These are phyloP conservation scores for Trichoderma pleuroti DNA, from an alignment of 2,329 filamentous ascomycete species.

Conservation along the genomic window DNA sequence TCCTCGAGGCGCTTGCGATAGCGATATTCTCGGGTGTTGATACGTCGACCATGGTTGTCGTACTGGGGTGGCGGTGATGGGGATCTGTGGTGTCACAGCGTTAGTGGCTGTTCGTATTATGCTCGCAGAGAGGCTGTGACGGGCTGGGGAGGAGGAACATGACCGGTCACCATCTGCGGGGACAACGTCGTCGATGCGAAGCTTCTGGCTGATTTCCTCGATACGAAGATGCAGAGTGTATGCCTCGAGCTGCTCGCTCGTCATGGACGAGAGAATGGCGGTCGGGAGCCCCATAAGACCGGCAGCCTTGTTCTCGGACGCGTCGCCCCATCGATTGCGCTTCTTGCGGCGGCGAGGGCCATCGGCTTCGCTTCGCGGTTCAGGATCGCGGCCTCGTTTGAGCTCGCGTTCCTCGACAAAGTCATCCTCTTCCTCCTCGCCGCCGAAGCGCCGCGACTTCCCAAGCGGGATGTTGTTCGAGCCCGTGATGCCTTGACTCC, in stretches of 20 bases:
- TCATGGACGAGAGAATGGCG: constrained; percentile 96
- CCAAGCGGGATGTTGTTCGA: constrained; percentile 98
- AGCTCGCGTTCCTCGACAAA: constrained; percentile 43
- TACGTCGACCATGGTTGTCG: constrained; percentile 98
- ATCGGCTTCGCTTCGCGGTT: constrained; percentile 66
- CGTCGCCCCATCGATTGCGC: constrained; percentile 97
- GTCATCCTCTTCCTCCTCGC: constrained; percentile 45
- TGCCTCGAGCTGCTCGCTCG: constrained; percentile 93
- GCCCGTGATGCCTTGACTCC: constrained; percentile 82
- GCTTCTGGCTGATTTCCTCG: constrained; percentile 98
- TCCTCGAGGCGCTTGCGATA: constrained; percentile 98
- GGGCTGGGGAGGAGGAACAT: constrained; percentile 39
- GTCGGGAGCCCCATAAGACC: constrained; percentile 97
- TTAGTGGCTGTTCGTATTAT: neutral
- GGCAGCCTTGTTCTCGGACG: constrained; percentile 96
- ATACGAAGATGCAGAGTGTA: constrained; percentile 96
- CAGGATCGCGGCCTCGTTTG: constrained; percentile 92
- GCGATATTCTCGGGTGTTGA: constrained; percentile 97
- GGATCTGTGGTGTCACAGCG: constrained; percentile 57
- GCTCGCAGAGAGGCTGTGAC: neutral
- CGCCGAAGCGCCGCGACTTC: constrained; percentile 75
- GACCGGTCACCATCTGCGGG: constrained; percentile 96
- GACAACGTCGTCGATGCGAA: constrained; percentile 98
- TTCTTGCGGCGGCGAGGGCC: constrained; percentile 91
- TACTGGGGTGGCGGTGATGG: constrained; percentile 95